These are phyloP conservation scores for Fusarium secorum DNA, from an alignment of 2,329 filamentous ascomycete genomes.

Conservation along the genomic window DNA sequence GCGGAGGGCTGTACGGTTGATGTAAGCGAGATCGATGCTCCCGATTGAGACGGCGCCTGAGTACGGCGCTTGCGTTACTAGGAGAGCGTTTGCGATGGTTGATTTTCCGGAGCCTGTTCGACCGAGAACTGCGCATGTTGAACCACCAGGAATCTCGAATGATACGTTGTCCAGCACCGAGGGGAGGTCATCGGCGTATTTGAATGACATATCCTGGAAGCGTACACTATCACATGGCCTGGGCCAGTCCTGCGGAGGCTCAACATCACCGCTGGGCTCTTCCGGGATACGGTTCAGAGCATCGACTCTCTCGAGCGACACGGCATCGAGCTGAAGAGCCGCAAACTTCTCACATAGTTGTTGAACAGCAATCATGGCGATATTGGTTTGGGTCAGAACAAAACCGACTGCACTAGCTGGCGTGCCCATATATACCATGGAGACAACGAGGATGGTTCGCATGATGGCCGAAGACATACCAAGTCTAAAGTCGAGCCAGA, in stretches of 20 bases:
- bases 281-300: constrained; percentile 82
- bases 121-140: constrained; percentile 74
- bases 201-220: constrained; percentile 80
- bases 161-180: constrained; percentile 73
- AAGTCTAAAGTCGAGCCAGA: constrained; percentile 85
- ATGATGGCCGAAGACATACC: constrained; percentile 67
- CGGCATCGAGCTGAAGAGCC: constrained; percentile 89
- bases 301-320: constrained; percentile 86
- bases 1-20: constrained; percentile 64
- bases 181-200: constrained; percentile 80
- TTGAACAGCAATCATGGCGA: constrained; percentile 49
- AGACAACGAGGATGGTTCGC: constrained; percentile 75
- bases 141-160: constrained; percentile 73
- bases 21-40: constrained; percentile 57
- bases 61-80: constrained; percentile 62
- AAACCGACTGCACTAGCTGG: constrained; percentile 84
- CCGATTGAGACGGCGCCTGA: constrained; percentile 64
- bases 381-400: constrained; percentile 67
- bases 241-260: constrained; percentile 81
- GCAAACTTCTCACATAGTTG: constrained; percentile 81
- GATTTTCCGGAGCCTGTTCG: constrained; percentile 89
- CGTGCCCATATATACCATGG: constrained; percentile 78
- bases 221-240: constrained; percentile 73
- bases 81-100: constrained; percentile 69
- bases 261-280: constrained; percentile 71